phyloP scores from a whole-genome alignment of 192 early-diverging fungal genomes.

The Irineochytrium annulatum region DNA sequence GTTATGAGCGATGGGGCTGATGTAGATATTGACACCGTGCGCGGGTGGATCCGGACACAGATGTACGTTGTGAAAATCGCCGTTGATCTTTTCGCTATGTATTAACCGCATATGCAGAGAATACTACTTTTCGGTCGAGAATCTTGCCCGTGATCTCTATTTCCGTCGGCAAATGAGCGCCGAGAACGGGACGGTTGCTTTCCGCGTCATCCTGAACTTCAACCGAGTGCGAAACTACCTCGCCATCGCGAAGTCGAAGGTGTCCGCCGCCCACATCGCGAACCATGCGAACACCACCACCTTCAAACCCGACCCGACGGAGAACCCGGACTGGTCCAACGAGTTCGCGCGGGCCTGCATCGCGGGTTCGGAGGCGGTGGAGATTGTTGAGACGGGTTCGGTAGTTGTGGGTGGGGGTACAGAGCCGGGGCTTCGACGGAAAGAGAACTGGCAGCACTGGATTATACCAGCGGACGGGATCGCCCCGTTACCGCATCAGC shows the following conservation, averaged over 20 bases:
- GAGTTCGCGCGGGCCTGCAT: conserved; percentile 28
- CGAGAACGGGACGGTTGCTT: conserved; percentile 72
- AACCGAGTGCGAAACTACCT: conserved; percentile 66
- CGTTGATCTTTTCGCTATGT: conserved; percentile 35
- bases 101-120: conserved; percentile 49
- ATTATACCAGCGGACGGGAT: conserved; percentile 35
- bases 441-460: conserved; percentile 84
- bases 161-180: conserved; percentile 90
- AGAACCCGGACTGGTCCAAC: conserved; percentile 17
- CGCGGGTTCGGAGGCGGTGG: conserved; percentile 47
- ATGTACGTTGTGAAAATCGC: conserved; percentile 29
- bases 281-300: not conserved
- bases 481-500: too few relatives aligned
- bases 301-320: conserved; percentile 16
- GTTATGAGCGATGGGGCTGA: conserved; percentile 22
- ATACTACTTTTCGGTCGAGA: conserved; percentile 97
- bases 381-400: conserved; percentile 45
- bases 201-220: conserved; percentile 77
- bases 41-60: conserved; percentile 40
- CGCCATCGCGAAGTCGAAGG: conserved; percentile 22
- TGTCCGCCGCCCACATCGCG: conserved; percentile 2
- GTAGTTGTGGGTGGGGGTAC: not conserved
- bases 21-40: conserved; percentile 38
- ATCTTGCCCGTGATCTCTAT: conserved; percentile 93
- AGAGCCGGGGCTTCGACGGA: conserved; percentile 26